Evolutionary conservation across 2,329 filamentous ascomycete genomes (phyloP).

Genomic region (Malbranchea cinnamomea): DNA sequence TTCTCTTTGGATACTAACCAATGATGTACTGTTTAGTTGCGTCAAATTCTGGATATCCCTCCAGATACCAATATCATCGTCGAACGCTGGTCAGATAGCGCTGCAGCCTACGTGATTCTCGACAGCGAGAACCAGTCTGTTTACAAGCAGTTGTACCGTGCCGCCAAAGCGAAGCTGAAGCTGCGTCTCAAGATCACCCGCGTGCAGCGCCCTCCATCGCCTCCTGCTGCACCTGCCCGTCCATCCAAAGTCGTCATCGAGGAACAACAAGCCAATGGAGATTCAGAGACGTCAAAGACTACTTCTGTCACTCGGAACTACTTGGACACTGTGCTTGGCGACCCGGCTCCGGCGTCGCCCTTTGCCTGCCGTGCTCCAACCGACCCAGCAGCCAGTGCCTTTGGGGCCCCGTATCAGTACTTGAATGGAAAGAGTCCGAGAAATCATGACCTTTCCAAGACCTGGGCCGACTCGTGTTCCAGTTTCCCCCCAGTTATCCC

Average conservation of each 20-base stretch:
- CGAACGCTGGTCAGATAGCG: conserved; percentile 92
- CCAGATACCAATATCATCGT: conserved; percentile 50
- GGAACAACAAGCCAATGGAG: conserved; percentile 7
- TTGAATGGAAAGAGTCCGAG: not conserved
- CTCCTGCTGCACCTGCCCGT: conserved; percentile 3
- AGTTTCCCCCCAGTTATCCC: not conserved
- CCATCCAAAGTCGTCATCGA: not conserved
- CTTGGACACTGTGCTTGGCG: conserved; percentile 9
- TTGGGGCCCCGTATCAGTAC: no score
- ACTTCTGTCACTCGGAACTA: conserved; percentile 9
- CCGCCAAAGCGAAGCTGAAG: conserved; percentile 96
- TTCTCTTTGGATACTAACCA: conserved; percentile 7
- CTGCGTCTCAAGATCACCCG: conserved; percentile 66
- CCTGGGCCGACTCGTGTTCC: no score
- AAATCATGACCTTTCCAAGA: no score
- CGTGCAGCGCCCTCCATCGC: conserved; percentile 12
- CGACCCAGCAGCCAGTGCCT: not conserved
- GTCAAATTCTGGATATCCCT: conserved; percentile 50
- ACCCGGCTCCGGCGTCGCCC: conserved; percentile 1
- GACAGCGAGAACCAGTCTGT: conserved; percentile 63
- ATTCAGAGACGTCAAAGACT: conserved; percentile 15
- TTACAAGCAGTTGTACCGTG: conserved; percentile 93
- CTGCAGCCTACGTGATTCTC: conserved; percentile 63
- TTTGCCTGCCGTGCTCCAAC: not conserved
- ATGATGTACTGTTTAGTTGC: conserved; percentile 52